phyloP scores from a whole-genome alignment of 2,329 filamentous ascomycete genomes.

The Clonostachys solani region DNA sequence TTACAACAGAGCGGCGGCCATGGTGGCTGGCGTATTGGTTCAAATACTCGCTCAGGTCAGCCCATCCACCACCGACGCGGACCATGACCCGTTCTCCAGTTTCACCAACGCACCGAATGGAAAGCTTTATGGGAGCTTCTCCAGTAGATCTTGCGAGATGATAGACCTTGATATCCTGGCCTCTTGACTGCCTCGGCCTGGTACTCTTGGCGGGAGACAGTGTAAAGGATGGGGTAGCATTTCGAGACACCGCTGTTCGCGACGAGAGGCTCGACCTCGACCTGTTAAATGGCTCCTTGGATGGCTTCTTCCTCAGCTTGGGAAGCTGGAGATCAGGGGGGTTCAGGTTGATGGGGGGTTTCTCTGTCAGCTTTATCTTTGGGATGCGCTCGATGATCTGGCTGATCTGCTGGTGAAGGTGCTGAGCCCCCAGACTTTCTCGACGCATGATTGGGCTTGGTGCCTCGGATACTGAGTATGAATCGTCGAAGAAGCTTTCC shows the following conservation, averaged over 20 bases:
- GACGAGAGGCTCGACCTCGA: conserved; percentile 48
- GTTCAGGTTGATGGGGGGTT: conserved; percentile 46
- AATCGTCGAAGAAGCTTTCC: conserved; percentile 39
- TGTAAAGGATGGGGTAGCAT: conserved; percentile 61
- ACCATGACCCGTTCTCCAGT: conserved; percentile 94
- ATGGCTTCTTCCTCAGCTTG: conserved; percentile 34
- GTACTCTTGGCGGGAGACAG: conserved; percentile 58
- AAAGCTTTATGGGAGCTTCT: conserved; percentile 87
- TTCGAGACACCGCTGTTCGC: conserved; percentile 29
- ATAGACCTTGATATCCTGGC: conserved; percentile 83
- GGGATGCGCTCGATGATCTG: conserved; percentile 75
- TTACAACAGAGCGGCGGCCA: conserved; percentile 58
- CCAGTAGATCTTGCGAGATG: conserved; percentile 82
- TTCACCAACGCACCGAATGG: conserved; percentile 89
- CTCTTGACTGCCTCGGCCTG: conserved; percentile 42
- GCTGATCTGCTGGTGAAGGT: conserved; percentile 76
- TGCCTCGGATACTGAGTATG: conserved; percentile 22
- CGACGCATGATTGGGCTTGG: conserved; percentile 14
- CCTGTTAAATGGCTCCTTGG: conserved; percentile 37
- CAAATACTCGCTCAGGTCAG: conserved; percentile 90
- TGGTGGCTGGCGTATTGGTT: conserved; percentile 93
- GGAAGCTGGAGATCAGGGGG: conserved; percentile 53
- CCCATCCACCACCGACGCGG: conserved; percentile 96
- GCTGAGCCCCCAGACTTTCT: conserved; percentile 50
- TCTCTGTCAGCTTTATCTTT: conserved; percentile 68